Evolutionary conservation across 345 rosid species (phyloP), one percentile per base, ranked within the genome.

Genomic region (Noccaea bulbosa): DNA sequence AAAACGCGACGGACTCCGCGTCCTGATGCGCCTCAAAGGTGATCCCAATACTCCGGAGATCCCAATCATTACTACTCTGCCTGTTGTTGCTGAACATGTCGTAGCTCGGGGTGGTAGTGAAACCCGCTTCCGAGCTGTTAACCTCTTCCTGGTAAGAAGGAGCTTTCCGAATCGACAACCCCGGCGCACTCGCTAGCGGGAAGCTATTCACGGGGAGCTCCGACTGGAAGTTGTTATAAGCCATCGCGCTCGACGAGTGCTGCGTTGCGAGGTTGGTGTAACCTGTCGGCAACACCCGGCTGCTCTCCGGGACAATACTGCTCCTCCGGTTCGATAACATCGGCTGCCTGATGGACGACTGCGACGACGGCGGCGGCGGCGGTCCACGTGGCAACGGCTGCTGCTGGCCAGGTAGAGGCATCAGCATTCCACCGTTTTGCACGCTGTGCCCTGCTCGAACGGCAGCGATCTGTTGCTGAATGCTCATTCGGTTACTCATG

Each of bases 21-120:
- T 77, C 87, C 43, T 80, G 93, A 17, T 86, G 79, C 9, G 81
- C 64, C 60, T 86, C 86, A 66, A 81, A 90, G 2, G 85, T 46
- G 74, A 86, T 61, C 53, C 87, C 91, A 1, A 83, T 86, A 76
- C 81, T 86, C 55, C 85, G 83, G 30, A 86, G 70, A 74, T 87
- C 92, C 97, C 97, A 91, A 24, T 83, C 83, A 12, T 81, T 79
- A 27, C 30, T 4, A 27, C 30, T 4, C 40, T 88, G 72, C 72
- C 74, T 63, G 37, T n/a, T 20, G 40, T 24, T 57, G 40, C 33
- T 57, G 56, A 70, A 70, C 62, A 70, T 57, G 32, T 69, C 75
- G 63, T 48, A 70, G 32, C 43, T 76, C 0, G 65, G 51, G 11
- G 65, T 32, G 11, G 65, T 32, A 30, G 53, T n/a, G 65, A 75